Conservation (phyloP, 2,329 filamentous ascomycete species). For the Alternaria panax region DNA sequence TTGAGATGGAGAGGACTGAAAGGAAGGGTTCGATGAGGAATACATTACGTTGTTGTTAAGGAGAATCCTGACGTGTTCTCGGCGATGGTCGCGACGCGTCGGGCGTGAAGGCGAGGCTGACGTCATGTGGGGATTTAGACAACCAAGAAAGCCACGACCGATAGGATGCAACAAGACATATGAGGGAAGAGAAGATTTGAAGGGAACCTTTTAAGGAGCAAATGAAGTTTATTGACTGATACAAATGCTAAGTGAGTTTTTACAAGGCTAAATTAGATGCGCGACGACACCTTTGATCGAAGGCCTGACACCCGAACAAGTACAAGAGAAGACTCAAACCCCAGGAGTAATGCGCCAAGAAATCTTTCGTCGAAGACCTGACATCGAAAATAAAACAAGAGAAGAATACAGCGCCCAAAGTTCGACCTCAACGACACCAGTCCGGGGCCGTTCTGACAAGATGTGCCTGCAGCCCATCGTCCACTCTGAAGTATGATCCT, state of each 20-base stretch:
- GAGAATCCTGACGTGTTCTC: not conserved
- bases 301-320: fast-evolving
- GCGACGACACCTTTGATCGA: too few species aligned
- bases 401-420: too few species aligned
- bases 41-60: not conserved
- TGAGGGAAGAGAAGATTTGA: not conserved
- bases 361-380: too few species aligned
- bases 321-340: too few species aligned
- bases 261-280: too few species aligned
- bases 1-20: not conserved
- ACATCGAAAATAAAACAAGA: too few species aligned
- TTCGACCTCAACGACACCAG: too few species aligned
- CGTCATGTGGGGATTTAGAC: not conserved
- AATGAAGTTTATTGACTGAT: not conserved
- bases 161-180: not conserved
- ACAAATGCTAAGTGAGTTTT: not conserved
- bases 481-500: too few species aligned
- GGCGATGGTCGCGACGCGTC: not conserved
- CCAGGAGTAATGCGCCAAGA: too few species aligned
- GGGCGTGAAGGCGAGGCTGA: not conserved
- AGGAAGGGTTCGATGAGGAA: not conserved
- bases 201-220: not conserved
- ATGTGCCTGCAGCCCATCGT: too few species aligned
- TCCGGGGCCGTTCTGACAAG: too few species aligned
- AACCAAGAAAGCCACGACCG: not conserved